Evolutionary conservation across 192 early-diverging fungal species (phyloP).

Genomic region (Dissophora ornata): DNA sequence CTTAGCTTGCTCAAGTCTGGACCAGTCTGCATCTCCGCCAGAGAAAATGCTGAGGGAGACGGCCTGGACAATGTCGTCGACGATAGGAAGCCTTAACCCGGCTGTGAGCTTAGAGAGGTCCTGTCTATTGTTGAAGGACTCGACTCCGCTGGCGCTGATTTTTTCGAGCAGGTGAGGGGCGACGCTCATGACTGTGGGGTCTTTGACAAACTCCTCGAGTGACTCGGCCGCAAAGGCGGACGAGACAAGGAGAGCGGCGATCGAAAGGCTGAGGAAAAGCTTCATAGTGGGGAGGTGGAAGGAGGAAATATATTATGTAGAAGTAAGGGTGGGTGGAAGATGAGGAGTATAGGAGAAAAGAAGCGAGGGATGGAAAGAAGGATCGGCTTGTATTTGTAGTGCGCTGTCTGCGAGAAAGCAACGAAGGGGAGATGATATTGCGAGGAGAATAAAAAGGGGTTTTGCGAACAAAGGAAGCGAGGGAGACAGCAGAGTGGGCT

Average conservation of each 20-base stretch:
- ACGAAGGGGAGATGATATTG: too few relatives aligned
- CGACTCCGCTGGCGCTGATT: conserved; percentile 28
- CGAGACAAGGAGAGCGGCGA: conserved; percentile 30
- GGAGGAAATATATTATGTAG: neutral
- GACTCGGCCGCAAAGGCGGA: conserved; percentile 1
- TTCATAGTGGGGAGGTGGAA: conserved; percentile 7
- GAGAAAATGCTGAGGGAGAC: conserved; percentile 27
- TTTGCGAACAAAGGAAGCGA: too few relatives aligned
- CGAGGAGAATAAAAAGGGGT: too few relatives aligned
- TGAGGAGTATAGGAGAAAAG: neutral
- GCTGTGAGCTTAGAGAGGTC: conserved; percentile 4
- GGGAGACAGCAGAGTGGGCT: too few relatives aligned
- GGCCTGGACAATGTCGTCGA: conserved; percentile 39
- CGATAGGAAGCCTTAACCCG: conserved; percentile 15
- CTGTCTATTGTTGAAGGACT: conserved; percentile 13
- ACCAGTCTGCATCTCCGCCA: conserved; percentile 32
- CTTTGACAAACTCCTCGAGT: conserved; percentile 21
- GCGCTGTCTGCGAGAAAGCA: too few relatives aligned
- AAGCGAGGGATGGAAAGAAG: neutral
- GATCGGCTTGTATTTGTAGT: too few relatives aligned
- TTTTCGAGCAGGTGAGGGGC: conserved; percentile 39
- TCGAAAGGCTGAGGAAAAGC: conserved; percentile 39
- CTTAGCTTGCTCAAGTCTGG: conserved; percentile 26
- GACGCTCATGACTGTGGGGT: conserved; percentile 11
- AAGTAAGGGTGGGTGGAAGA: neutral